These are phyloP conservation scores for Pholiota microspora DNA, from an alignment of 768 basidiomycete species.

Conservation along the genomic window DNA sequence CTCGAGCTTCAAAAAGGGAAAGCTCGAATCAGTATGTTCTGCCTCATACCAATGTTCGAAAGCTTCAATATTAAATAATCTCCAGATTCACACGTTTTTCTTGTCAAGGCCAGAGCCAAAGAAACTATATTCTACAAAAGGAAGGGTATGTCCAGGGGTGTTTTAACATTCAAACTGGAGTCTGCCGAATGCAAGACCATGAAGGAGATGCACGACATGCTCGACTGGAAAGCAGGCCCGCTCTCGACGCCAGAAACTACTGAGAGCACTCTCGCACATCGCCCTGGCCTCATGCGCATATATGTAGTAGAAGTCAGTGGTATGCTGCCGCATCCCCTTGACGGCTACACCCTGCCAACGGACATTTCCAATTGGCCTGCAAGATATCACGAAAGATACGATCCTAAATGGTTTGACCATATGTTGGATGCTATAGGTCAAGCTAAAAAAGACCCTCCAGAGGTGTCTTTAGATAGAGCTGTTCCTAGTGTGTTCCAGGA, in stretches of 20 bases:
- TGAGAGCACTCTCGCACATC: slow-evolving; percentile 13
- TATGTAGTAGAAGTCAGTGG: slow-evolving; percentile 16
- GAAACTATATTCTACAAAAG: slow-evolving; percentile 14
- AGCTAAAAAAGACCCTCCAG: not conserved
- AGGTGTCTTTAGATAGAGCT: not conserved
- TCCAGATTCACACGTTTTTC: slow-evolving; percentile 13
- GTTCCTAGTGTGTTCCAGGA: not conserved
- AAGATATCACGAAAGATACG: slow-evolving; percentile 12
- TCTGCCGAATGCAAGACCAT: slow-evolving; percentile 15
- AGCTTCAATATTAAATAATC: not conserved
- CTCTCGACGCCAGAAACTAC: slow-evolving; percentile 10
- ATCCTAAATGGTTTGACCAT: slow-evolving; percentile 10
- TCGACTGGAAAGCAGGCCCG: slow-evolving; percentile 15
- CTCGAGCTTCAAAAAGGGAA: slow-evolving; percentile 13
- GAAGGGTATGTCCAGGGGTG: slow-evolving; percentile 3
- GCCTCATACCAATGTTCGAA: not conserved
- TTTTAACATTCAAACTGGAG: slow-evolving; percentile 11
- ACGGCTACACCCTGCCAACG: slow-evolving; percentile 16
- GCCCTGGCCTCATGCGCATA: slow-evolving; percentile 15
- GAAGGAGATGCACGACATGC: slow-evolving; percentile 14
- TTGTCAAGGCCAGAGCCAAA: slow-evolving; percentile 12
- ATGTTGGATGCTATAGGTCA: slow-evolving; percentile 15
- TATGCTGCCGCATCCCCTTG: slow-evolving; percentile 13
- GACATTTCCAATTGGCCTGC: slow-evolving; percentile 16
- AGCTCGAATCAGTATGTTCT: slow-evolving; percentile 11